These are phyloP conservation scores for Phragmites australis DNA, from an alignment of 176 grass and related monocot species.

Conservation along the genomic window DNA sequence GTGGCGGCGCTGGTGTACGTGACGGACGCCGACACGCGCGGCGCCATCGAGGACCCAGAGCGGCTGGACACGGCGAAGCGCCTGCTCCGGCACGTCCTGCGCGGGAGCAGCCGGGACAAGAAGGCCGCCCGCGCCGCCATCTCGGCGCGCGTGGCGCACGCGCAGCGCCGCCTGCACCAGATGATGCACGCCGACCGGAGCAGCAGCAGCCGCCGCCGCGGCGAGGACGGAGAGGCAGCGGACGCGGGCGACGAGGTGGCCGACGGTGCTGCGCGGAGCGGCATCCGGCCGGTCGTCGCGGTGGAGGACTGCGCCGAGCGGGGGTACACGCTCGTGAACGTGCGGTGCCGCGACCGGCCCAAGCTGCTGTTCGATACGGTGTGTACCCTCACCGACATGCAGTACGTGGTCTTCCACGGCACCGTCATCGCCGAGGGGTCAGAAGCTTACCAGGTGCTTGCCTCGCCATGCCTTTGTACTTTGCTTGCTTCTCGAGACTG, in stretches of 20 bases:
- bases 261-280: background rate
- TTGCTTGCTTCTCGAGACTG: background rate
- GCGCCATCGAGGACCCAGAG: conserved; percentile 50
- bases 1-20: conserved; percentile 76
- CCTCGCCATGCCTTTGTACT: background rate
- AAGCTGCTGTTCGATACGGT: conserved; percentile 93
- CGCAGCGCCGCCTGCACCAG: conserved; percentile 77
- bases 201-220: background rate
- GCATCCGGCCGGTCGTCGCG: conserved; percentile 27
- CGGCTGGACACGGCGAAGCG: conserved; percentile 60
- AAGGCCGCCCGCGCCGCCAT: conserved; percentile 38
- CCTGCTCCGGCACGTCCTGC: conserved; percentile 66
- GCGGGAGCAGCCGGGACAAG: conserved; percentile 54
- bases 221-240: background rate
- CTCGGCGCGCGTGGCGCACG: conserved; percentile 42
- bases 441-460: conserved; percentile 68
- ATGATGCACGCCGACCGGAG: conserved; percentile 64
- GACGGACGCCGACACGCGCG: conserved; percentile 54
- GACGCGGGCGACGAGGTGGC: background rate
- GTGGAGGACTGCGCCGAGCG: conserved; percentile 78
- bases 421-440: conserved; percentile 76
- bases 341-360: conserved; percentile 65
- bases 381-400: conserved; percentile 89
- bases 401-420: conserved; percentile 87
- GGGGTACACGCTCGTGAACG: conserved; percentile 78